Evolutionary conservation across 1,284 basidiomycete genomes (phyloP), one percentile per base, ranked within the genome.

Genomic region (Sparassis latifolia): DNA sequence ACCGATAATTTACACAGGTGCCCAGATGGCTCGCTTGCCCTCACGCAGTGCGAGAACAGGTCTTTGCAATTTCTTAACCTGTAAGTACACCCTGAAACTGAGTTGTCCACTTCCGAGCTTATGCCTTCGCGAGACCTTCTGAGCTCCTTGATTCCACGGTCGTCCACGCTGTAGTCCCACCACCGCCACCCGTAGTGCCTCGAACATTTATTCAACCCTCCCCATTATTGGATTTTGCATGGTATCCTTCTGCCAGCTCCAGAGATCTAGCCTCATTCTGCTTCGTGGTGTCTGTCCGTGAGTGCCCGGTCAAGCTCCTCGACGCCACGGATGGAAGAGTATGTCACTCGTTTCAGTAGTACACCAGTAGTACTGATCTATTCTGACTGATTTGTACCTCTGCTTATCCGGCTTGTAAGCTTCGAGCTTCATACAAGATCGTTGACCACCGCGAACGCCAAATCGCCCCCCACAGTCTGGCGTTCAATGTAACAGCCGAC

Each of bases 391-490:
- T 37, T 12, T 7, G 35, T 37, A 37, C 7, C 35, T 6, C 12
- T 6, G 6, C 35, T 12, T 12, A 37, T 37, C 35, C 35, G 6
- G 6, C 35, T 37, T 6, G 35, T 6, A 37, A 37, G 90, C 74
- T 89, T 10, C 78, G 93, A n/a, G 93, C 92, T 0, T 92, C 89
- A 1, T 97, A 97, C 65, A 78, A 76, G 39, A 95, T 97, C 39
- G 78, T 97, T 12, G 92, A 97, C 65, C 93, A 97, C 59, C 75
- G 86, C 12, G 94, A 97, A 67, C 79, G 92, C 33, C 82, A 91
- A 53, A 73, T 96, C 44, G 90, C 91, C 0, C 92, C 94, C 0
- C 86, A 92, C 52, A 80, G 81, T 58, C 70, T 97, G 52, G 76
- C 85, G 0, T 96, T 96, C 68, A 89, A 90, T 58, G 63, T 75